phyloP scores from a whole-genome alignment of 441 rosid species.

The Aleurites moluccanus region DNA sequence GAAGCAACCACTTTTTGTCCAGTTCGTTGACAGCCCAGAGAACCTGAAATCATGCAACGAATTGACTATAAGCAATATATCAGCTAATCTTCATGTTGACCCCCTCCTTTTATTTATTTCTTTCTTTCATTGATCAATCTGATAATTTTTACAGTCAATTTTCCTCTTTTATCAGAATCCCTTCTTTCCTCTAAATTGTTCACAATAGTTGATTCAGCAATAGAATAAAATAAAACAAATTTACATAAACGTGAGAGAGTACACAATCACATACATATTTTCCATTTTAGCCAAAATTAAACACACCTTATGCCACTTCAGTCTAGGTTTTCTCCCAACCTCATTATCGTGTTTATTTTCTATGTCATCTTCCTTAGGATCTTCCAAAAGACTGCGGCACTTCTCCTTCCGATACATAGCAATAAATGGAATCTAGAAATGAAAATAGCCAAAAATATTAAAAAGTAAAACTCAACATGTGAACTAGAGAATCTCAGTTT shows the following conservation, averaged over 20 bases:
- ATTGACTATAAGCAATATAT: not conserved
- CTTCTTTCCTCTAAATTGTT: not conserved
- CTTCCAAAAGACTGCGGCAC: constrained; percentile 21
- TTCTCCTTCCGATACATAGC: constrained; percentile 26
- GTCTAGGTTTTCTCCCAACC: not conserved
- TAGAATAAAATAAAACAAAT: not conserved
- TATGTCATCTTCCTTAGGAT: constrained; percentile 12
- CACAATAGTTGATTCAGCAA: not conserved
- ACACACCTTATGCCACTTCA: constrained; percentile 28
- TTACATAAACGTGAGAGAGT: not conserved
- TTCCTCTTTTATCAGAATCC: not conserved
- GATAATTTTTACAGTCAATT: not conserved
- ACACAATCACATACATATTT: not conserved
- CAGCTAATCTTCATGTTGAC: not conserved
- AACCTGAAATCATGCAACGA: constrained; percentile 37
- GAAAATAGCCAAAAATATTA: not conserved
- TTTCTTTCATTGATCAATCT: not conserved
- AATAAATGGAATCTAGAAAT: constrained; percentile 24
- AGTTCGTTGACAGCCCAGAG: constrained; percentile 71
- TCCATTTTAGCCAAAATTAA: not conserved
- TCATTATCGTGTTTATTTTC: constrained; percentile 2
- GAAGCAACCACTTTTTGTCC: constrained; percentile 78
- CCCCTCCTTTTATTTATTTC: not conserved
- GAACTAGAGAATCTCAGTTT: not conserved
- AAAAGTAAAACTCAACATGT: not conserved